Base-by-base conservation (phyloP, 1,139 yeast species). In the Neolecta irregularis region DNA sequence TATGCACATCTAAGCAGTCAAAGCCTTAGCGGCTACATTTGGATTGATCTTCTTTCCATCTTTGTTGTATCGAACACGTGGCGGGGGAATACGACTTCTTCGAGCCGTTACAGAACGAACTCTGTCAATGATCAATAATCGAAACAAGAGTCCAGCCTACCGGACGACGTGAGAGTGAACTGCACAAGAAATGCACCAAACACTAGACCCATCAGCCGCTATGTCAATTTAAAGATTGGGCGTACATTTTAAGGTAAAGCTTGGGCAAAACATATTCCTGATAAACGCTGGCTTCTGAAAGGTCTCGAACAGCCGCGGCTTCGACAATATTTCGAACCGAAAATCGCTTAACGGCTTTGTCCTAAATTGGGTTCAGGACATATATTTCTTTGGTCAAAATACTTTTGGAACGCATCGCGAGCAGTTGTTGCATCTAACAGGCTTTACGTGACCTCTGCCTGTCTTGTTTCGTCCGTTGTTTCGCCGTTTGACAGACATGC, bases 401-500 rank as follows among this genome's bases (percentile, higher is more conserved):
- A 44, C 48, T 46, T 88, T 91, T 63, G 99, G 96, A 58, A 88
- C 94, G 73, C 93, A 80, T 69, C 93, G 83, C 60, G 95, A 80
- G 72, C 99, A 88, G 95, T 88, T 88, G 64, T 85, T 79, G 75
- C 99, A 88, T 78, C 99, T 85, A 63, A 88, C 95, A 64, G 94
- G 93, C 71, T 79, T 78, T 68, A 80, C 94, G 93, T 88, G 98
- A 65, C 99, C 99, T 80, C 99, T 88, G 66, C 98, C 98, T 75
- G 83, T 83, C 93, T 88, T 88, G 92, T 91, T 88, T 77, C 98
- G 88, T 76, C 99, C 99, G 95, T 83, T 83, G 91, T 95, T 81
- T 69, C 96, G 83, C 83, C 99, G 88, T 96, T 88, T 88, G 83
- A 88, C 88, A 70, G 98, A 95, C 98, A n/a, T n/a, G n/a, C n/a